Conservation (phyloP, 495 filamentous ascomycete genomes). For the Xylaria telfairii region DNA sequence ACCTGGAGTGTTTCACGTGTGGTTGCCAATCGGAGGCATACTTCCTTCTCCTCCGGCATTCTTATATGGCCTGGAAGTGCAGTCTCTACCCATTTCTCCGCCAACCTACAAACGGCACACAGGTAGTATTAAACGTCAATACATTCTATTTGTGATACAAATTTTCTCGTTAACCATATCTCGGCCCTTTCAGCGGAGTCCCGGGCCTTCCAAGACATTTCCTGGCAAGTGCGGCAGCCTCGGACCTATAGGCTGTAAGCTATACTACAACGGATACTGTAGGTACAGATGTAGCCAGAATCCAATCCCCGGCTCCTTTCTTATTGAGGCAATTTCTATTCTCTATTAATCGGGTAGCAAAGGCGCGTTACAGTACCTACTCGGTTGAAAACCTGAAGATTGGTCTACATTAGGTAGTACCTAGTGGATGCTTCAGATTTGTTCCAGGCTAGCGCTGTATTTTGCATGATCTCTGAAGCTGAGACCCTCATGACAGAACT, state of each 20-base stretch:
- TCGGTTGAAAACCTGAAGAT: background rate
- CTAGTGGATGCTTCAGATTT: conserved; percentile 12
- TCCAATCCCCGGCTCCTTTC: conserved; percentile 11
- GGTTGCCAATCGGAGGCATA: too few relatives aligned
- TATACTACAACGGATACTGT: background rate
- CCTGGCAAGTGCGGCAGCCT: background rate
- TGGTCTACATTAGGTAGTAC: background rate
- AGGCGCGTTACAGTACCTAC: too few relatives aligned
- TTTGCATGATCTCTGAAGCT: conserved; percentile 1
- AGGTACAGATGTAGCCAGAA: background rate
- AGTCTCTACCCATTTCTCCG: background rate
- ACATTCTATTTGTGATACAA: background rate
- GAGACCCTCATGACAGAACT: conserved; percentile 6
- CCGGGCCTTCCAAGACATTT: conserved; percentile 16
- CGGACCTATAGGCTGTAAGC: conserved; percentile 20
- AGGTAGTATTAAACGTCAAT: background rate
- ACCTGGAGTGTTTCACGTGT: too few relatives aligned
- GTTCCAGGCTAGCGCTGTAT: conserved; percentile 8
- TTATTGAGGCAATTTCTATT: conserved; percentile 26
- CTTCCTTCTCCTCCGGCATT: too few relatives aligned
- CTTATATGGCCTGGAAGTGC: background rate
- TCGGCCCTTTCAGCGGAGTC: conserved; percentile 25
- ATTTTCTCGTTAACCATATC: background rate
- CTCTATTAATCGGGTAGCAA: background rate
- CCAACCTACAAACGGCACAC: too few relatives aligned